Conservation (phyloP, 2,329 filamentous ascomycete genomes). For the Cercospora zeae-maydis region DNA sequence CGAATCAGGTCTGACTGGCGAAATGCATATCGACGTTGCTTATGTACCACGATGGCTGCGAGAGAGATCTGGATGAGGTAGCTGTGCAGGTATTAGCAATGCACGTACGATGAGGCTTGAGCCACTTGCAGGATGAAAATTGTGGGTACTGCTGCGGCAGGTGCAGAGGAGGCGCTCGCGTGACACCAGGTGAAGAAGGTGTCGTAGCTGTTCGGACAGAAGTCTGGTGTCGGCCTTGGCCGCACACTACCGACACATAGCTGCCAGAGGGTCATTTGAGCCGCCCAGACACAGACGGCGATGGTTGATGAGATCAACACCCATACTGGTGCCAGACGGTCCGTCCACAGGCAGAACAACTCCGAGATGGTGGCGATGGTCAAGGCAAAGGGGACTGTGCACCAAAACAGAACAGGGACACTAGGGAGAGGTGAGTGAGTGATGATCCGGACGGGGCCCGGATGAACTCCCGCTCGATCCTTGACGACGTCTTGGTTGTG, state of each 20-base stretch:
- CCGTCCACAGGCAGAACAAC: slow-evolving; percentile 12
- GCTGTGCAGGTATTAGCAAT: neutral
- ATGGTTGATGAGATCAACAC: slow-evolving; percentile 14
- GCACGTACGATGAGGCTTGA: neutral
- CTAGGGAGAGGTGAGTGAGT: slow-evolving; percentile 7
- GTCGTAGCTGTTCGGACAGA: slow-evolving; percentile 16
- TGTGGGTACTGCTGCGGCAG: slow-evolving; percentile 13
- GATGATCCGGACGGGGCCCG: neutral
- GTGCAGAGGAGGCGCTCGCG: slow-evolving; percentile 9
- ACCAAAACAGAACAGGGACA: slow-evolving; percentile 20
- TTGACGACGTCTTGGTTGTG: neutral
- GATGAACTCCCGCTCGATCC: slow-evolving; percentile 15
- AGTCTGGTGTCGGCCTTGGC: neutral
- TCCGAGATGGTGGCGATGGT: slow-evolving; percentile 11
- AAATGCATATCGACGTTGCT: slow-evolving; percentile 5
- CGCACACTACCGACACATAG: slow-evolving; percentile 2
- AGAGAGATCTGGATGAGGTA: slow-evolving; percentile 6
- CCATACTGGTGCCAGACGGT: slow-evolving; percentile 14
- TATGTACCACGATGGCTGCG: slow-evolving; percentile 8
- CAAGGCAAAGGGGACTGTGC: slow-evolving; percentile 16
- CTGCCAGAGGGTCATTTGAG: slow-evolving; percentile 18
- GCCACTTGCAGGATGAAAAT: slow-evolving; percentile 18
- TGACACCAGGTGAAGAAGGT: slow-evolving; percentile 14
- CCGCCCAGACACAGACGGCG: slow-evolving; percentile 11
- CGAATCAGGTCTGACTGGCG: slow-evolving; percentile 6